Conservation (phyloP, 768 basidiomycete genomes). For the Kondoa malvinella region DNA sequence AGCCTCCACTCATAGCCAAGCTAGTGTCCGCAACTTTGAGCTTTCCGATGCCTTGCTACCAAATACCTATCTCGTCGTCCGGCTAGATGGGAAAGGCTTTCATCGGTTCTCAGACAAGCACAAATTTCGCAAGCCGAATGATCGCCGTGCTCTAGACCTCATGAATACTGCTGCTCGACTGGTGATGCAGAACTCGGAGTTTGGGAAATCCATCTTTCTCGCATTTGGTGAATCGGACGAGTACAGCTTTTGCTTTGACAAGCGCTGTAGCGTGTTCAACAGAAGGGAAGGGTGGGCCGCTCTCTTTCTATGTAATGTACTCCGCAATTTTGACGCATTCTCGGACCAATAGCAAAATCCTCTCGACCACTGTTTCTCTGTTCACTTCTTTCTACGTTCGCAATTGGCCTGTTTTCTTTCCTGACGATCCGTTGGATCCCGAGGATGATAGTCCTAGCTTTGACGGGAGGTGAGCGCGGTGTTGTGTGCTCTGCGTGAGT, state of each 20-base stretch:
- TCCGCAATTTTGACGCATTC: not conserved
- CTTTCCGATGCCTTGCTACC: conserved; percentile 71
- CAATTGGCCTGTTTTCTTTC: conserved; percentile 66
- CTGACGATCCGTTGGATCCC: conserved; percentile 47
- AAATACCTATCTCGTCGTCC: conserved; percentile 62
- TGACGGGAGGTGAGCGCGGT: conserved; percentile 63
- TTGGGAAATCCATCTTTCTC: conserved; percentile 41
- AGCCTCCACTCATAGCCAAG: not conserved
- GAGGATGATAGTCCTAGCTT: conserved; percentile 59
- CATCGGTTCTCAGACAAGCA: conserved; percentile 82
- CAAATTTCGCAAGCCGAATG: conserved; percentile 75
- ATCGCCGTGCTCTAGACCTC: conserved; percentile 61
- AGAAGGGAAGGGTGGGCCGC: conserved; percentile 43
- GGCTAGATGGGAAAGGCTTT: conserved; percentile 84
- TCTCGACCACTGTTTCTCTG: conserved; percentile 60
- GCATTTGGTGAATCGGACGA: conserved; percentile 96
- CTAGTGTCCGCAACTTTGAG: conserved; percentile 59
- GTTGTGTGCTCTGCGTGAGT: not conserved
- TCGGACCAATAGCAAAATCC: conserved; percentile 51
- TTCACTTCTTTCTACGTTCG: conserved; percentile 86
- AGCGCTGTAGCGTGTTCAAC: conserved; percentile 59
- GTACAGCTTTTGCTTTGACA: conserved; percentile 79
- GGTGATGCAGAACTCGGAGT: conserved; percentile 43
- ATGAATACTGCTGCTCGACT: conserved; percentile 79
- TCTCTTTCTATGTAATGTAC: not conserved